These are phyloP conservation scores for Cladochytrium replicatum DNA, from an alignment of 192 early-diverging fungal genomes.

Conservation along the genomic window DNA sequence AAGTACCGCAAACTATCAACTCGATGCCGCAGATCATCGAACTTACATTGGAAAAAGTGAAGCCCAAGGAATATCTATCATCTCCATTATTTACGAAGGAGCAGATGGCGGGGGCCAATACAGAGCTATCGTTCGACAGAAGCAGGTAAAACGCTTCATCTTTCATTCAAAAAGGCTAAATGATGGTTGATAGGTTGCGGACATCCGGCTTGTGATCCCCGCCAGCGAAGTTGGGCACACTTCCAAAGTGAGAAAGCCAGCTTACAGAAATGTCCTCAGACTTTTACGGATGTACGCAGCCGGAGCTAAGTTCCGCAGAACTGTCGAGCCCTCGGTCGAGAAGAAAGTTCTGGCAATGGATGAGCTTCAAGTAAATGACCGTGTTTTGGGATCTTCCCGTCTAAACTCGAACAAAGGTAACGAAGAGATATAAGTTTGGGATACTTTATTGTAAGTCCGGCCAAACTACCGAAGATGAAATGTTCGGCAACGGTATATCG, in stretches of 20 bases:
- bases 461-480: constrained; percentile 33
- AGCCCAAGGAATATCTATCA: not conserved
- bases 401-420: constrained; percentile 2
- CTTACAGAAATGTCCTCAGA: too few relatives aligned
- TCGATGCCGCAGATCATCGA: not conserved
- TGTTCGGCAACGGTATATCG: constrained; percentile 32
- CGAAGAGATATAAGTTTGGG: constrained; percentile 26
- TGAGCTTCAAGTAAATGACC: constrained; percentile 16
- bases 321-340: too few relatives aligned
- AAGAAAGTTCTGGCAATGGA: constrained; percentile 17
- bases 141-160: not conserved
- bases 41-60: not conserved
- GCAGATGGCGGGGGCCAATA: not conserved
- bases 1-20: not conserved
- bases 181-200: not conserved
- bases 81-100: not conserved
- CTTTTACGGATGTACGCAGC: too few relatives aligned
- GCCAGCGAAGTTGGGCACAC: not conserved
- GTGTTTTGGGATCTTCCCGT: not conserved
- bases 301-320: too few relatives aligned
- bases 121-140: not conserved
- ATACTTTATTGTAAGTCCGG: constrained; percentile 17
- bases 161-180: not conserved
- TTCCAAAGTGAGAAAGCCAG: too few relatives aligned
- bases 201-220: not conserved